These are phyloP conservation scores for Zygoascus bituminiphila DNA, from an alignment of 805 yeast species.

Conservation along the genomic window DNA sequence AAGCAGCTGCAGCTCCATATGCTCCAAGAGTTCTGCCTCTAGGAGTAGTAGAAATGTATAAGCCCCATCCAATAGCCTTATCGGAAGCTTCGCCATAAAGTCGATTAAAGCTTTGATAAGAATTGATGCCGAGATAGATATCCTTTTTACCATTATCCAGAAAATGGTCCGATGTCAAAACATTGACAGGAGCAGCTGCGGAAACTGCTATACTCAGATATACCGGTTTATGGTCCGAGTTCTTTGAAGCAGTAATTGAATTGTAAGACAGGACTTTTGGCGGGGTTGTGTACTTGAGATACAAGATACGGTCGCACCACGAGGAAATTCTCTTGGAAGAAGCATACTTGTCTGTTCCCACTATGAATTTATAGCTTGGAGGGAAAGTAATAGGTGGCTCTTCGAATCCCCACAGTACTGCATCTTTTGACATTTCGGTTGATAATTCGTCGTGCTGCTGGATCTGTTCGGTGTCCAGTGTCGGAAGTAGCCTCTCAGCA, in stretches of 20 bases:
- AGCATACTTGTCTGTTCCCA: conserved; percentile 44
- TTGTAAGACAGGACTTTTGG: conserved; percentile 37
- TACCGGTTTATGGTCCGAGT: conserved; percentile 82
- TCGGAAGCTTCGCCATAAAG: conserved; percentile 9
- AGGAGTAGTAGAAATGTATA: conserved; percentile 8
- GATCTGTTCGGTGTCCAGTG: conserved; percentile 16
- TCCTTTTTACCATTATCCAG: background rate
- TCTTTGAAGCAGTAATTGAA: conserved; percentile 38
- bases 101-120: conserved; percentile 2
- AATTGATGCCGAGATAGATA: conserved; percentile 4
- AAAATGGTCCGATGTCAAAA: background rate
- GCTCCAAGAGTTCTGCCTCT: conserved; percentile 7
- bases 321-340: conserved; percentile 56
- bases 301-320: conserved; percentile 85
- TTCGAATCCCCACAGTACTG: conserved; percentile 50
- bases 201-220: conserved; percentile 31
- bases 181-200: conserved; percentile 5
- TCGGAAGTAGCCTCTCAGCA: conserved; percentile 18
- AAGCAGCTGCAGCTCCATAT: conserved; percentile 1
- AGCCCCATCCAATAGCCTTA: conserved; percentile 14
- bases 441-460: conserved; percentile 43
- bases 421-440: conserved; percentile 33
- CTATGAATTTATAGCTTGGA: conserved; percentile 72
- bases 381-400: conserved; percentile 59
- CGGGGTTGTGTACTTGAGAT: conserved; percentile 34